Evolutionary conservation across 2,329 filamentous ascomycete genomes (phyloP), one percentile per base, ranked within the genome.

Genomic region (Aschersonia sp.): DNA sequence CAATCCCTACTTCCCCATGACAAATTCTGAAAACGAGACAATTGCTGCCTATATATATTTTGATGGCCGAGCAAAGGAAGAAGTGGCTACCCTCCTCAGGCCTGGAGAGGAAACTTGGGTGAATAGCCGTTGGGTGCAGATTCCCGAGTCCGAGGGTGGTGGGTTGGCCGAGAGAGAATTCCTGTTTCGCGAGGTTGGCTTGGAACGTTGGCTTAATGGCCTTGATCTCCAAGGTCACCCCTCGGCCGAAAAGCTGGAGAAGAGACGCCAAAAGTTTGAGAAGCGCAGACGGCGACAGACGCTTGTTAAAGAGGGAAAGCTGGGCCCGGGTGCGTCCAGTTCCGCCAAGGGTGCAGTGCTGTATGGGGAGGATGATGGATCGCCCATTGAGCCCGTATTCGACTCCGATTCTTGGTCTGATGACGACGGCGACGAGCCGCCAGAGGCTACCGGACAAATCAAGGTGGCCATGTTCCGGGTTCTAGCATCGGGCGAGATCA

Each of bases 1-100:
- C 52, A 80, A 77, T 47, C 87, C 90, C 1, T 98, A 98, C 67
- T 84, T 90, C 53, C 87, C 92, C 47, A 80, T 96, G 68, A 97
- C 92, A 22, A 83, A 85, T 51, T 94, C 87, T 33, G 83, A 87
- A 49, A 95, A 96, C 65, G 92, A 98, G 69, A 98, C 92, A 11
- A 90, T 98, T 57, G 92, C 92, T 33, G 92, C 90, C 39, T 98
- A 98, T 65, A 97, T 98, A 57, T 98, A 98, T 69, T 98, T 98
- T 60, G 92, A 98, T 65, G 92, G 92, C 14, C 76, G 92, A 52
- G 78, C 79, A 51, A 98, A 98, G 64, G 92, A 98, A 63, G 92
- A 98, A 68, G 94, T 98, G 4, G 92, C 92, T 46, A 98, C 92
- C 10, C 71, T 98, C 49, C 72, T 98, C 46, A 77, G 92, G 48